phyloP scores from a whole-genome alignment of 1,284 basidiomycete species.

The Gastroboletus turbinatus region DNA sequence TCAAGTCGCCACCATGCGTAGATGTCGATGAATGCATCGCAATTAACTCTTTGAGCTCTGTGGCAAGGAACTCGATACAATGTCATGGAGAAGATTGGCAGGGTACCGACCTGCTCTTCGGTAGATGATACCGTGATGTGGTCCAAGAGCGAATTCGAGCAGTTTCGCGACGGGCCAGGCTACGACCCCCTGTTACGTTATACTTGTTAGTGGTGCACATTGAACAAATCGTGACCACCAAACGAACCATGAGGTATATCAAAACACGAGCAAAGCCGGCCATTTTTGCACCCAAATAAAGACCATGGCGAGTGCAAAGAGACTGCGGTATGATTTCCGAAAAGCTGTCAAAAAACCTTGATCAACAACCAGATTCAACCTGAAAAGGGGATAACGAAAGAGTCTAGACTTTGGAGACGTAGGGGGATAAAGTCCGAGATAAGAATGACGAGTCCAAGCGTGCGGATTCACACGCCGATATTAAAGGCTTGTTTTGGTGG shows the following conservation, averaged over 20 bases:
- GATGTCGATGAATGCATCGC: conserved; percentile 63
- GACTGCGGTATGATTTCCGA: conserved; percentile 91
- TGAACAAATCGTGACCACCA: not conserved
- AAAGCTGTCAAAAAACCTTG: conserved; percentile 53
- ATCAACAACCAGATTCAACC: not conserved
- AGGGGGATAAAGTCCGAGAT: not conserved
- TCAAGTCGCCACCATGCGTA: conserved; percentile 64
- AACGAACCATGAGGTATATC: conserved; percentile 66
- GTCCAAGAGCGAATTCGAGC: conserved; percentile 62
- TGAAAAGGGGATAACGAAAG: not conserved
- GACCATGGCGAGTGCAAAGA: conserved; percentile 88
- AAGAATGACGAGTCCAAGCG: not conserved
- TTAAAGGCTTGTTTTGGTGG: not conserved
- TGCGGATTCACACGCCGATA: not conserved
- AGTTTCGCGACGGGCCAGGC: conserved; percentile 81
- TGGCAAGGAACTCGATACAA: not conserved
- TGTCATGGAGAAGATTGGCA: not conserved
- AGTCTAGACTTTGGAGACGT: not conserved
- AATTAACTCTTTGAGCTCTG: conserved; percentile 71
- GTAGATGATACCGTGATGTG: conserved; percentile 63
- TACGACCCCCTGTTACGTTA: conserved; percentile 56
- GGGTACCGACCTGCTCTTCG: conserved; percentile 40
- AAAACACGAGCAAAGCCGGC: conserved; percentile 73
- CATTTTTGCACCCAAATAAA: conserved; percentile 90
- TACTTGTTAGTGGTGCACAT: not conserved